Base-by-base conservation (phyloP, 192 early-diverging fungal genomes). In the Phycomyces nitens region DNA sequence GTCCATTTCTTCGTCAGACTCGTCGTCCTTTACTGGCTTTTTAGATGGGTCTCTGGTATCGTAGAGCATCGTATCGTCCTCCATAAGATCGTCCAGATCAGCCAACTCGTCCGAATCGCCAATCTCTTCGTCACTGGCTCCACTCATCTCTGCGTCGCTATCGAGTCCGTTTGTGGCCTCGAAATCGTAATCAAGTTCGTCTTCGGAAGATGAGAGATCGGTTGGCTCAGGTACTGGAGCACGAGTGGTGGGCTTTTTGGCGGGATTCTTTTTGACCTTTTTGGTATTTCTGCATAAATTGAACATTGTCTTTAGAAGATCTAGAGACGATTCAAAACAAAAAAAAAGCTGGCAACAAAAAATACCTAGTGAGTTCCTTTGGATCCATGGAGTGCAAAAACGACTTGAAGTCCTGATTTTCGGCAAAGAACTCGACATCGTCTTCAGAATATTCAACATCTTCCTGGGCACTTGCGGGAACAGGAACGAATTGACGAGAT, bases 401-500 rank as follows among this genome's bases (percentile, higher is more conserved):
- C 15, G 75, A 65, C 5, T 82, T 73, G 61, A 79, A 78, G 22
- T 69, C 72, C 22, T 84, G 77, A 62, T 89, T 84, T 60, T 91
- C 86, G 10, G 82, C 77, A 51, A 92, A 82, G 44, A 92, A 81
- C 40, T 84, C 84, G 60, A 90, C 61, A 75, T 93, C 91, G 43
- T 90, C 83, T 23, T 91, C 89, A 42, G 80, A 85, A 24, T 92
- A 64, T 16, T 75, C 74, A 38, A 85, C 55, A 60, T 92, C 89
- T 14, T 87, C 79, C 3, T 47, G 3, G 23, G 80, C 78, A 54
- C 70, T 55, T 62, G 67, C 70, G 11, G 77, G 79, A 16, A 74
- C 72, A 8, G 43, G 42, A 34, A 69, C 57, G 56, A 53, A 73
- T 26, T 73, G 65, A n/a, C 56, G 65, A 26, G 58, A 53, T 29